Conservation (phyloP, 2,329 filamentous ascomycete species). For the Fusarium irregulare region DNA sequence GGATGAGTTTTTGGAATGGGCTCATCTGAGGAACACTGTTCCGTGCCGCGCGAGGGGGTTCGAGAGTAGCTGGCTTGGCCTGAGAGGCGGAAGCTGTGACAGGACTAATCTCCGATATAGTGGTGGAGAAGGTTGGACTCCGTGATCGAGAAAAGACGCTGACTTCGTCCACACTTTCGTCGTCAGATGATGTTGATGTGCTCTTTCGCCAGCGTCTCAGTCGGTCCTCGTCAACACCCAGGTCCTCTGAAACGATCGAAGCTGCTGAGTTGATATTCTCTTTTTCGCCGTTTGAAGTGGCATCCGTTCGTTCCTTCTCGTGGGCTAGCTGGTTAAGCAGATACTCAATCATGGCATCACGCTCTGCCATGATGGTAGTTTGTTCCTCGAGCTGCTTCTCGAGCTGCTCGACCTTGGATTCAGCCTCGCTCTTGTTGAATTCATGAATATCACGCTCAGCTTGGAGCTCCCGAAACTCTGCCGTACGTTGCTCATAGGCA, state of each 20-base stretch:
- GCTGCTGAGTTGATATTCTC: slow-evolving; percentile 50
- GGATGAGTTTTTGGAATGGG: slow-evolving; percentile 57
- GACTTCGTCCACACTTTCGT: slow-evolving; percentile 61
- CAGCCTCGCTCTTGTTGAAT: slow-evolving; percentile 68
- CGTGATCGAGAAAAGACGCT: slow-evolving; percentile 71
- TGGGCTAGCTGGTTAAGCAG: slow-evolving; percentile 63
- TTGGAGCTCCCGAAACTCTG: slow-evolving; percentile 62
- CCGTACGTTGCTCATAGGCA: slow-evolving; percentile 66
- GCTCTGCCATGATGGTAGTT: slow-evolving; percentile 63
- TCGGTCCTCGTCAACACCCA: slow-evolving; percentile 65
- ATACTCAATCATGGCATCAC: slow-evolving; percentile 63
- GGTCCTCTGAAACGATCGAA: slow-evolving; percentile 62
- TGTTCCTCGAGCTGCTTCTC: slow-evolving; percentile 71
- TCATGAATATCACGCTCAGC: slow-evolving; percentile 64
- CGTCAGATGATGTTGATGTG: slow-evolving; percentile 62
- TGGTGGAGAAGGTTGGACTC: slow-evolving; percentile 64
- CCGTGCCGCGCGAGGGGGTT: slow-evolving; percentile 48
- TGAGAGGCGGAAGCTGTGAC: slow-evolving; percentile 32
- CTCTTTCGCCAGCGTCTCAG: slow-evolving; percentile 57
- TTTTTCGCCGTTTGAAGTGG: slow-evolving; percentile 49
- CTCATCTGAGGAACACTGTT: slow-evolving; percentile 48
- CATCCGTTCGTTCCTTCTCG: slow-evolving; percentile 62
- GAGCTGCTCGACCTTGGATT: slow-evolving; percentile 63
- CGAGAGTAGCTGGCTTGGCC: slow-evolving; percentile 43
- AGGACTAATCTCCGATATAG: slow-evolving; percentile 48